Evolutionary conservation across 371 early-diverging fungal species (phyloP).

Genomic region (Apophysomyces trapeziformis): DNA sequence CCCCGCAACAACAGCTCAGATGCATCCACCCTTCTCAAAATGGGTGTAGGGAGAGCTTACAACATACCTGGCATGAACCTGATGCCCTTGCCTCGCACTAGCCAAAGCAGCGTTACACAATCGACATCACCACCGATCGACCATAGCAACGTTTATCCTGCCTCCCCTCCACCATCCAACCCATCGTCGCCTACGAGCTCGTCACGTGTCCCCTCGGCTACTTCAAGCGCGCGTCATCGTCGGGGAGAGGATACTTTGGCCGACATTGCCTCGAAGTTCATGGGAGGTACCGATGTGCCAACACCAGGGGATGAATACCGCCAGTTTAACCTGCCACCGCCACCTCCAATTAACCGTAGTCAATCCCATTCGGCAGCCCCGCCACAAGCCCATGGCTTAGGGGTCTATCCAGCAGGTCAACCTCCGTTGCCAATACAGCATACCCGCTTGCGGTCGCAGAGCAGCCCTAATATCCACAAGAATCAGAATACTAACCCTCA

Average conservation of each 20-base stretch:
- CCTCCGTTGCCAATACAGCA: slow-evolving; percentile 27
- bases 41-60: neutral
- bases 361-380: slow-evolving; percentile 42
- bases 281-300: slow-evolving; percentile 22
- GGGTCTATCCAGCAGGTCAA: slow-evolving; percentile 46
- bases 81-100: slow-evolving; percentile 20
- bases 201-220: slow-evolving; percentile 31
- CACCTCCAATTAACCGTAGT: slow-evolving; percentile 32
- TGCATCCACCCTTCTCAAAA: slow-evolving; percentile 14
- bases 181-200: slow-evolving; percentile 61
- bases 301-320: slow-evolving; percentile 24
- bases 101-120: slow-evolving; percentile 7
- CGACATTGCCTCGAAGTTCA: slow-evolving; percentile 55
- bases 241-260: slow-evolving; percentile 36
- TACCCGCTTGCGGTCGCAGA: slow-evolving; percentile 63
- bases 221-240: slow-evolving; percentile 26
- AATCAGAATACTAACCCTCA: slow-evolving; percentile 26
- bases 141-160: slow-evolving; percentile 48
- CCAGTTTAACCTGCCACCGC: slow-evolving; percentile 20
- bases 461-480: slow-evolving; percentile 67
- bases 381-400: slow-evolving; percentile 61
- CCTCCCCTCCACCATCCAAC: slow-evolving; percentile 63
- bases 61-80: slow-evolving; percentile 32
- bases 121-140: slow-evolving; percentile 12
- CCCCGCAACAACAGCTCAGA: slow-evolving; percentile 34